Percentiles rank a stretch among this genome's conserved stretches.
These are phyloP conservation scores for Pestalotiopsis fici DNA, from an alignment of 2,329 filamentous ascomycete genomes.

Conservation along the genomic window DNA sequence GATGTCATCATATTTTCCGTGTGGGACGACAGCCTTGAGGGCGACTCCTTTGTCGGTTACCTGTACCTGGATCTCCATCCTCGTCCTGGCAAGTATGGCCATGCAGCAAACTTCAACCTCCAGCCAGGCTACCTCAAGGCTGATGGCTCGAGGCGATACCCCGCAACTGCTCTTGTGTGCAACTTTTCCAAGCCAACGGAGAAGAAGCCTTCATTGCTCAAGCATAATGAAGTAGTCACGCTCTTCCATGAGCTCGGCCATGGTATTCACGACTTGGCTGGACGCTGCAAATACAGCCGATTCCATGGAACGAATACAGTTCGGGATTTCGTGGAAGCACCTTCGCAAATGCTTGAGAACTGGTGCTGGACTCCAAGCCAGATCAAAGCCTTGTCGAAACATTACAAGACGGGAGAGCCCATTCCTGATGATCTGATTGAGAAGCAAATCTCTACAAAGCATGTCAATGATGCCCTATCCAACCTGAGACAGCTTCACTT, in stretches of 20 bases:
- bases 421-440: conserved; percentile 76
- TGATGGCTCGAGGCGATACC: conserved; percentile 72
- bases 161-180: conserved; percentile 78
- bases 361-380: conserved; percentile 73
- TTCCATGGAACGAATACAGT: conserved; percentile 70
- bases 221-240: conserved; percentile 81
- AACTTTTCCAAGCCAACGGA: conserved; percentile 82
- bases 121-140: conserved; percentile 69
- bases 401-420: conserved; percentile 69
- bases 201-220: conserved; percentile 76
- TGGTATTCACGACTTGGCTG: conserved; percentile 70
- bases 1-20: conserved; percentile 83
- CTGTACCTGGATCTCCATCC: conserved; percentile 82
- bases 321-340: conserved; percentile 71
- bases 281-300: conserved; percentile 61
- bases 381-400: conserved; percentile 67
- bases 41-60: conserved; percentile 75
- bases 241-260: conserved; percentile 79
- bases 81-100: conserved; percentile 79
- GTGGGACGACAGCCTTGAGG: conserved; percentile 75
- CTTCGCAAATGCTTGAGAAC: conserved; percentile 74
- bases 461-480: conserved; percentile 78
- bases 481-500: conserved; percentile 80
- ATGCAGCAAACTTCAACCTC: conserved; percentile 83
- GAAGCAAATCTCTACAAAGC: conserved; percentile 74